Conservation (phyloP, 345 rosid genomes). For the Melastoma malabathricum region DNA sequence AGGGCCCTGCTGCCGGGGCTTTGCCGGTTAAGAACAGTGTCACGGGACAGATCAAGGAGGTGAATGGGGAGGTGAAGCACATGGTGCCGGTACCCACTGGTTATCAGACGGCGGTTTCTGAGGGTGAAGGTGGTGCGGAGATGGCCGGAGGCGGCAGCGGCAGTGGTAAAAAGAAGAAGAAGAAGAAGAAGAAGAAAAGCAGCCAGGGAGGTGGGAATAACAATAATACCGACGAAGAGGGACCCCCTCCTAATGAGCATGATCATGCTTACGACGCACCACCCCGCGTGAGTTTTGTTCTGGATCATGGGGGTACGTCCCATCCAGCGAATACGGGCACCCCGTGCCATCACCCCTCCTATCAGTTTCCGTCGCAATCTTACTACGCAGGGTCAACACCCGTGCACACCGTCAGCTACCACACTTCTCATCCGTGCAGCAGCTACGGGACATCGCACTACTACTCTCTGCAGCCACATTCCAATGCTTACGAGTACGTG, state of each 20-base stretch:
- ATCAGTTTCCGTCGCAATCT: conserved; percentile 17
- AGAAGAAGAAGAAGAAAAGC: conserved; percentile 58
- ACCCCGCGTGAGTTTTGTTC: conserved; percentile 6
- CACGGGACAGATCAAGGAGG: conserved; percentile 14
- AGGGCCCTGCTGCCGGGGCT: conserved; percentile 3
- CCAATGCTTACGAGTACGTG: conserved; percentile 23
- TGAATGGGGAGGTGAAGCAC: conserved; percentile 14
- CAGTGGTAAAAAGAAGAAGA: no score
- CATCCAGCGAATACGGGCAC: conserved; percentile 20
- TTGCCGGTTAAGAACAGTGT: conserved; percentile 1
- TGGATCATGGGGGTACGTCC: conserved; percentile 8
- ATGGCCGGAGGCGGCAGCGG: conserved; percentile 11
- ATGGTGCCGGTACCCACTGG: conserved; percentile 5
- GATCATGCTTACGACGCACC: conserved; percentile 14
- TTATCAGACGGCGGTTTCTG: conserved; percentile 16
- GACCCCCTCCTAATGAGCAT: conserved; percentile 8
- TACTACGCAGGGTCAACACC: conserved; percentile 16
- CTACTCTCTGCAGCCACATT: conserved; percentile 18
- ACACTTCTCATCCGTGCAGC: conserved; percentile 27
- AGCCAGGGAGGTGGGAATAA: conserved; percentile 45
- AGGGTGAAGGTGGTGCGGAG: conserved; percentile 11
- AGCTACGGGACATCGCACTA: conserved; percentile 20
- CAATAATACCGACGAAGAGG: conserved; percentile 5
- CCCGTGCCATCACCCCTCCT: conserved; percentile 24
- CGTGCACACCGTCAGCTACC: conserved; percentile 38